Evolutionary conservation across 768 basidiomycete genomes (phyloP).

Genomic region (Lactifluus subvellereus): DNA sequence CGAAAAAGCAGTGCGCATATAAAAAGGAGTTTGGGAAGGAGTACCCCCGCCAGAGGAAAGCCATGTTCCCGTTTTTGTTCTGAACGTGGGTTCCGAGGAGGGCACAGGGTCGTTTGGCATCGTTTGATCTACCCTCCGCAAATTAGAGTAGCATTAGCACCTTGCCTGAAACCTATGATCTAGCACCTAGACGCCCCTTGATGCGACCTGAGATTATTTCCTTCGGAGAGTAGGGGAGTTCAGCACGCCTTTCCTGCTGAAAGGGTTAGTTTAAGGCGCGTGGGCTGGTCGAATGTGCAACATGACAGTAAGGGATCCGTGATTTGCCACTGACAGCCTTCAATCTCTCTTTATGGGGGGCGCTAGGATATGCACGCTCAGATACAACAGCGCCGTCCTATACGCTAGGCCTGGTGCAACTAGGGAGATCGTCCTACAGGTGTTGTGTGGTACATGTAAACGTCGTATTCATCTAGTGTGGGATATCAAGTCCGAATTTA

Average conservation of each 20-base stretch:
- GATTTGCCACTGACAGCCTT: too few relatives aligned
- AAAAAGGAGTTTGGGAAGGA: slow-evolving; percentile 90
- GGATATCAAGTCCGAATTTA: not conserved
- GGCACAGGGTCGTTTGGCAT: not conserved
- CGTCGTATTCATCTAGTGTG: not conserved
- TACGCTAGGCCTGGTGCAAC: not conserved
- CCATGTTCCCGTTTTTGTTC: slow-evolving; percentile 72
- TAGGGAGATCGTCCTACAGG: not conserved
- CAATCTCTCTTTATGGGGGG: too few relatives aligned
- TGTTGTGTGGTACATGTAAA: not conserved
- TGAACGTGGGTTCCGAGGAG: slow-evolving; percentile 22
- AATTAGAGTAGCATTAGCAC: not conserved
- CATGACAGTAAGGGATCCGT: too few relatives aligned
- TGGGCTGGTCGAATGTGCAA: too few relatives aligned
- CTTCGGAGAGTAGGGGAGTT: not conserved
- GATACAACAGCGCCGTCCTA: not conserved
- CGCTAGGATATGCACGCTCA: too few relatives aligned
- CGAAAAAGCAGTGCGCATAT: slow-evolving; percentile 85
- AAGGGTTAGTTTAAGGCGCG: too few relatives aligned
- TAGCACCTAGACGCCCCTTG: not conserved
- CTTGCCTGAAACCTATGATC: not conserved
- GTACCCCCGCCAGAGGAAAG: slow-evolving; percentile 70
- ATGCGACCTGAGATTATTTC: not conserved
- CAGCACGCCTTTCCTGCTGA: too few relatives aligned
- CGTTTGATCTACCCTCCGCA: not conserved